These are phyloP conservation scores for Borovskyia barvae DNA, from an alignment of 208 protist genomes.

Conservation along the genomic window DNA sequence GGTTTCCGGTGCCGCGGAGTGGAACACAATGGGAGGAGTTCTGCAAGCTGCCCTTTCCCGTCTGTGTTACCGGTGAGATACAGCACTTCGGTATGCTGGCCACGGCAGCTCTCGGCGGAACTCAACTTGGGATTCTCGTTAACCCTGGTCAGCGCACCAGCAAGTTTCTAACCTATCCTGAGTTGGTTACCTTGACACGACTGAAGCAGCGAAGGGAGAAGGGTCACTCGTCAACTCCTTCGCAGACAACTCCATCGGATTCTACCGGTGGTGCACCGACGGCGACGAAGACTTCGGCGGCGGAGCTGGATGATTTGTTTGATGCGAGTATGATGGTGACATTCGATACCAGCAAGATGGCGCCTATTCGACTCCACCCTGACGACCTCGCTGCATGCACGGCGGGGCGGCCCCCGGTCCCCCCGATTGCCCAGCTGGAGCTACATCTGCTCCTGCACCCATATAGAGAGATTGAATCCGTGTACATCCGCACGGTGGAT, in stretches of 20 bases:
- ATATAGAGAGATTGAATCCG: conserved; percentile 53
- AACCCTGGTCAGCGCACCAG: conserved; percentile 82
- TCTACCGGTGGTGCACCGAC: not conserved
- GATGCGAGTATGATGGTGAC: conserved; percentile 47
- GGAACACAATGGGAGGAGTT: conserved; percentile 81
- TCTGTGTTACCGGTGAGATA: conserved; percentile 65
- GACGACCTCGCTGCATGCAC: conserved; percentile 40
- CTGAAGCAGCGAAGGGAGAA: conserved; percentile 38
- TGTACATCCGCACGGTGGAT: conserved; percentile 79
- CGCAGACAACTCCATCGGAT: not conserved
- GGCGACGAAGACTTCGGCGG: not conserved
- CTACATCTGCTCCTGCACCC: conserved; percentile 76
- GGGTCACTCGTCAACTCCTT: conserved; percentile 13
- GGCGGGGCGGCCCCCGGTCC: conserved; percentile 42
- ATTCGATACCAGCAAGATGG: conserved; percentile 78
- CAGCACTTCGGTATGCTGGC: conserved; percentile 71
- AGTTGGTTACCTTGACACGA: conserved; percentile 76
- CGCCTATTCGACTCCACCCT: conserved; percentile 68
- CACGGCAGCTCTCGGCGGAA: conserved; percentile 50
- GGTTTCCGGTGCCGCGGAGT: conserved; percentile 83
- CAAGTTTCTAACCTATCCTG: conserved; percentile 90
- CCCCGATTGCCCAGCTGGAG: conserved; percentile 81
- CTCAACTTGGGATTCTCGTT: conserved; percentile 49
- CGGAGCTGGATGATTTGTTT: conserved; percentile 28
- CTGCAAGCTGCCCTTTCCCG: conserved; percentile 77